Conservation (phyloP, 331 rosid species). For the Pyracantha coccinea region DNA sequence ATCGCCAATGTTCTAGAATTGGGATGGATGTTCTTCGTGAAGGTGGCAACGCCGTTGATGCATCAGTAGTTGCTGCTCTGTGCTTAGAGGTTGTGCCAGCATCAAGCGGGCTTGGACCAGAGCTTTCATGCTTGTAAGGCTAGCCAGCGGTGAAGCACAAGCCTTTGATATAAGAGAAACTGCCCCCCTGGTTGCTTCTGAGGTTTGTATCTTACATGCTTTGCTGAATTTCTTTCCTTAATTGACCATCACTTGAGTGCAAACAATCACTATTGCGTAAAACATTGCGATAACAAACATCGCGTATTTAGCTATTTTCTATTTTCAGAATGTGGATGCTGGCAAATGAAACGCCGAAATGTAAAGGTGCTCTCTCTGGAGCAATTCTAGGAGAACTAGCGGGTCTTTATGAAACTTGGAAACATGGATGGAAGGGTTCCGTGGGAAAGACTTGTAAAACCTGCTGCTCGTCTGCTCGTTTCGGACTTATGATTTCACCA, state of each 20-base stretch:
- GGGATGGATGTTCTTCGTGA: conserved; percentile 42
- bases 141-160: conserved; percentile 34
- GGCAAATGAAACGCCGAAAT: conserved; percentile 42
- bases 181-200: background rate
- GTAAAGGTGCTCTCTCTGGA: conserved; percentile 48
- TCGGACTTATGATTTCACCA: conserved; percentile 62
- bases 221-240: too few relatives aligned
- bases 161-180: conserved; percentile 86
- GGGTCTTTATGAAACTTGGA: conserved; percentile 68
- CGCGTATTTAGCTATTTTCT: too few relatives aligned
- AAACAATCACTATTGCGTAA: too few relatives aligned
- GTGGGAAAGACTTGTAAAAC: conserved; percentile 65
- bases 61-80: conserved; percentile 65
- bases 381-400: conserved; percentile 75
- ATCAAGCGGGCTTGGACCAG: too few relatives aligned
- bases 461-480: conserved; percentile 55
- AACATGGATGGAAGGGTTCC: conserved; percentile 51
- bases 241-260: too few relatives aligned
- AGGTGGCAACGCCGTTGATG: conserved; percentile 83
- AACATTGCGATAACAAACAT: too few relatives aligned
- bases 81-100: conserved; percentile 64
- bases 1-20: conserved; percentile 54
- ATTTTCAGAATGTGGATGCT: conserved; percentile 57
- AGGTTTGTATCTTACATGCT: background rate
- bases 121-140: background rate